These are phyloP conservation scores for Thelonectria olida DNA, from an alignment of 2,329 filamentous ascomycete genomes.

Conservation along the genomic window DNA sequence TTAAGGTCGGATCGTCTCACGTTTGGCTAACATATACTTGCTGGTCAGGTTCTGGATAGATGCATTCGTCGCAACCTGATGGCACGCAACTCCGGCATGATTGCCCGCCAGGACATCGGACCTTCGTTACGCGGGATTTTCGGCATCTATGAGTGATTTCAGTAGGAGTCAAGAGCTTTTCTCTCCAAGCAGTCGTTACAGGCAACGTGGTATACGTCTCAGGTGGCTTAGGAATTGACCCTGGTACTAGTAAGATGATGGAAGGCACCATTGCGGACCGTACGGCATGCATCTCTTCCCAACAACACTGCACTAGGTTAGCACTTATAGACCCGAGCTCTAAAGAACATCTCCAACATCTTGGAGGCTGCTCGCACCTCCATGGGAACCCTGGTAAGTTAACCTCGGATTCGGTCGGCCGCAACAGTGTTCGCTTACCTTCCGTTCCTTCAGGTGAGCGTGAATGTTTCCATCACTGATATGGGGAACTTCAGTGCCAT, in stretches of 20 bases:
- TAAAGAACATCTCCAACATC: neutral
- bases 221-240: no score
- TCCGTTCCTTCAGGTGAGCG: slow-evolving; percentile 48
- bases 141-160: no score
- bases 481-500: neutral
- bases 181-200: no score
- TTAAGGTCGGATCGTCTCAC: neutral
- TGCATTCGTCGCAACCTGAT: neutral
- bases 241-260: no score
- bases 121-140: neutral
- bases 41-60: neutral
- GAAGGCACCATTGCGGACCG: no score
- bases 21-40: neutral
- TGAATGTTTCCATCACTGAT: slow-evolving; percentile 69
- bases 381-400: neutral
- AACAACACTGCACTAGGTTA: neutral
- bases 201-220: no score
- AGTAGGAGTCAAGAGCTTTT: no score
- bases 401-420: neutral
- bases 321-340: neutral
- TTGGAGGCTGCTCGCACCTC: neutral
- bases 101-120: neutral
- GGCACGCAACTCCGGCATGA: neutral
- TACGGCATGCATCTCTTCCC: no score
- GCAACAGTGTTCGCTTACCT: no score